A percentile compares a stretch with the other conserved stretches of the same genome.
These are phyloP conservation scores for Sporisorium exsertum DNA, from an alignment of 1,284 basidiomycete species.

Conservation along the genomic window DNA sequence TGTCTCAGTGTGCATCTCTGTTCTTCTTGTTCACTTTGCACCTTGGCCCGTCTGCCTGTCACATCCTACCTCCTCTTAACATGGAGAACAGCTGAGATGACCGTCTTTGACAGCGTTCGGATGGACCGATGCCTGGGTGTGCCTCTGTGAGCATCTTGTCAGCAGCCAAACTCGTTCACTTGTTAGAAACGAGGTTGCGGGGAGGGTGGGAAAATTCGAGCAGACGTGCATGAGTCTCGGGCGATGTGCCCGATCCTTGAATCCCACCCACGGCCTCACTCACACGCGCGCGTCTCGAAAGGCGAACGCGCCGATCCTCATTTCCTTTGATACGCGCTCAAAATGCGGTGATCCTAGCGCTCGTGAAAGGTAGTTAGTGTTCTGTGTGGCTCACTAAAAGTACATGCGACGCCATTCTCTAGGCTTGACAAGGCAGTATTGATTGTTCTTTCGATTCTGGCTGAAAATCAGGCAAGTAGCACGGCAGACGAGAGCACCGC, in stretches of 20 bases:
- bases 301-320: neutral
- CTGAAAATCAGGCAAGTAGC: constrained; percentile 5
- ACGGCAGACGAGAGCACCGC: constrained; percentile 8
- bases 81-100: too few species aligned
- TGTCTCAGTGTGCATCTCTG: constrained; percentile 1
- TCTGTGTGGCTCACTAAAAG: neutral
- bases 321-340: neutral
- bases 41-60: too few species aligned
- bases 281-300: neutral
- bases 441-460: neutral
- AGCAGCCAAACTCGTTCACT: too few species aligned
- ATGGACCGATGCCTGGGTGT: neutral
- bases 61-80: too few species aligned
- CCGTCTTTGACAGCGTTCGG: neutral
- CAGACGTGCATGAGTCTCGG: constrained; percentile 17
- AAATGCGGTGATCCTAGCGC: neutral
- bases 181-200: constrained; percentile 8
- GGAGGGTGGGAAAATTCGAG: constrained; percentile 28
- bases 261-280: neutral
- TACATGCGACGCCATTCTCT: neutral
- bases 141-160: neutral
- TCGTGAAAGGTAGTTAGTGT: neutral
- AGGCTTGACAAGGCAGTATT: neutral
- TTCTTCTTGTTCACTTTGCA: neutral
- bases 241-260: constrained; percentile 9